These are phyloP conservation scores for Kazachstania africana DNA, from an alignment of 805 yeast species.

Conservation along the genomic window DNA sequence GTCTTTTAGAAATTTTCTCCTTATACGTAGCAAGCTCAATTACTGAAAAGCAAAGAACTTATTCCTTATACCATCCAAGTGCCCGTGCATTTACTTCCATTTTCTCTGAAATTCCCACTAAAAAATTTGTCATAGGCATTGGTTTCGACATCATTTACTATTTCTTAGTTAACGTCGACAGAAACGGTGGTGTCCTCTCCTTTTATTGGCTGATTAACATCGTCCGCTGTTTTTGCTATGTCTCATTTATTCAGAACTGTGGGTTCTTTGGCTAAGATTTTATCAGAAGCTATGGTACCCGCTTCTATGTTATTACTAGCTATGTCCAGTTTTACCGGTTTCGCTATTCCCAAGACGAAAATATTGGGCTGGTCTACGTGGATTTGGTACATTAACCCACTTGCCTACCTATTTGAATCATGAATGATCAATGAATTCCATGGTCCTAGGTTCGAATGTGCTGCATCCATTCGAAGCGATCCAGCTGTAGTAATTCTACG, in stretches of 20 bases:
- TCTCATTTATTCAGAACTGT: constrained; percentile 43
- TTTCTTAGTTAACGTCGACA: constrained; percentile 41
- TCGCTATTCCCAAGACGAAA: constrained; percentile 42
- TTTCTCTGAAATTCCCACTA: constrained; percentile 41
- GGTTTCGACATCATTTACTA: constrained; percentile 40
- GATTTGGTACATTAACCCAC: constrained; percentile 50
- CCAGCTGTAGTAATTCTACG: constrained; percentile 27
- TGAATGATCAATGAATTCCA: constrained; percentile 47
- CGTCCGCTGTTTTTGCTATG: constrained; percentile 37
- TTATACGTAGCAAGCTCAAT: constrained; percentile 45
- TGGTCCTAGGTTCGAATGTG: constrained; percentile 35
- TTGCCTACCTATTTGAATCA: constrained; percentile 47
- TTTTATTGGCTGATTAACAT: constrained; percentile 36
- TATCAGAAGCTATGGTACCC: constrained; percentile 48
- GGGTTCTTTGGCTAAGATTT: constrained; percentile 37
- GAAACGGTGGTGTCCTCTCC: constrained; percentile 44
- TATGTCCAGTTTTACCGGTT: constrained; percentile 42
- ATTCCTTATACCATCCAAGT: constrained; percentile 47
- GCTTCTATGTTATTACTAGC: constrained; percentile 39
- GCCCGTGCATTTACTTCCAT: constrained; percentile 48
- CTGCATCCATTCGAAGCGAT: constrained; percentile 37
- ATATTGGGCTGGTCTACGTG: constrained; percentile 58
- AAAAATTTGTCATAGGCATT: constrained; percentile 30
- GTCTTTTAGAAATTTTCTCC: constrained; percentile 45
- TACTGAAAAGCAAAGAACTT: constrained; percentile 47